Evolutionary conservation across 495 filamentous ascomycete genomes (phyloP), one percentile per base, ranked within the genome.

Genomic region (Hyaloscypha hepaticicola): DNA sequence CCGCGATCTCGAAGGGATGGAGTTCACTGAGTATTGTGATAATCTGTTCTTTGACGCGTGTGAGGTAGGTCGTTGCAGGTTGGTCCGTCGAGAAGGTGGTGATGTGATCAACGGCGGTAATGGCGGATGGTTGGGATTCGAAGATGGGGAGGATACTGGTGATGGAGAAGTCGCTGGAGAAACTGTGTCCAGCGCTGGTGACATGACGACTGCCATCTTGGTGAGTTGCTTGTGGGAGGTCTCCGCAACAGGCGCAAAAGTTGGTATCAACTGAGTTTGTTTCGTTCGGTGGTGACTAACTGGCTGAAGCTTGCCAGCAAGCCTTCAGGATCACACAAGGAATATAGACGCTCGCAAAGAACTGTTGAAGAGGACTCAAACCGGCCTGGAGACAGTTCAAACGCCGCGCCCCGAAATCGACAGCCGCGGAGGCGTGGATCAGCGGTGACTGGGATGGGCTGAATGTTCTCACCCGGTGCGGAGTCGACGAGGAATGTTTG

Each of bases 1-100:
- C 67, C 95, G 84, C 65, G 92, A 93, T 80, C 86, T 70, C 78
- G 88, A 74, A 79, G 81, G 77, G 80, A 87, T 74, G 80, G 87
- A 92, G 70, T 90, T 82, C 50, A 73, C 80, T 66, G 85, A 87
- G 73, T 87, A 85, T 66, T 85, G 81, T 63, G 85, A 86, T 66
- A 85, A 69, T 66, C 92, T 86, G 64, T 88, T 89, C 73, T 86
- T 92, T 31, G 82, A 83, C 64, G 86, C 87, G 76, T 85, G 84
- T 58, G 89, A 89, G 67, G 86, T 86, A 60, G 88, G 87, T 63
- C 88, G 84, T 70, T 86, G 85, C 57, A 85, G 74, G 52, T 78
- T 82, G 58, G 84, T 81, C 67, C 84, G 80, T 69, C 82, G 86
- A 49, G 74, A 62, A 25, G 85, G 81, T 28, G 82, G 77, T 51